Percentiles rank a stretch among this genome's conserved stretches.
Conservation (phyloP, 148 eudicot genomes). For the Nepenthes gracilis region DNA sequence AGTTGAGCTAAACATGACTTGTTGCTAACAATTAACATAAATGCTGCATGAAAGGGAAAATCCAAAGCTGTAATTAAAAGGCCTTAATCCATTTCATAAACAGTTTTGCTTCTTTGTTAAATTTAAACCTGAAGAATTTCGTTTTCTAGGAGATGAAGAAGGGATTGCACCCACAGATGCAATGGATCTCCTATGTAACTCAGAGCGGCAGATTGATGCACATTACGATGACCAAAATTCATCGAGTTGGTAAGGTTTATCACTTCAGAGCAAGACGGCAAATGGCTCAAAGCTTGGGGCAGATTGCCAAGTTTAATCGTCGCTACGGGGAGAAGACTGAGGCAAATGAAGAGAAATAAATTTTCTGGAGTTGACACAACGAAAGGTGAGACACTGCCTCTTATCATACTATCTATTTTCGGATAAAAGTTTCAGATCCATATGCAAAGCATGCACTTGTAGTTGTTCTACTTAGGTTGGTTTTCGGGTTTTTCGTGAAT, state of each 20-base stretch:
- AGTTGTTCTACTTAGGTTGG: too few species aligned
- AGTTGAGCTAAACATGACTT: too few species aligned
- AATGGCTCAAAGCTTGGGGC: conserved; percentile 71
- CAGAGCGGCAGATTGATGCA: conserved; percentile 56
- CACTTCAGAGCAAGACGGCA: conserved; percentile 71
- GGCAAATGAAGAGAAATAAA: conserved; percentile 28
- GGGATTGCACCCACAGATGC: conserved; percentile 71
- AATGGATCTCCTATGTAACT: conserved; percentile 63
- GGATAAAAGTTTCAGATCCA: too few species aligned
- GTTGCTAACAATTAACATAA: too few species aligned
- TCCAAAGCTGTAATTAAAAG: too few species aligned
- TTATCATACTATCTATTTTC: neutral
- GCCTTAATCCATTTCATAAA: neutral
- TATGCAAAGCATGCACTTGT: too few species aligned
- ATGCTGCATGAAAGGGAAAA: too few species aligned
- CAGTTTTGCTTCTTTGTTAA: neutral
- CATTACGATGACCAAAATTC: conserved; percentile 81
- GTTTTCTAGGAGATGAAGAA: conserved; percentile 37
- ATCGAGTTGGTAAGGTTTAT: conserved; percentile 69
- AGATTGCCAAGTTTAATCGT: conserved; percentile 72
- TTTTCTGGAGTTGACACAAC: neutral
- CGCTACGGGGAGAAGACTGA: conserved; percentile 49
- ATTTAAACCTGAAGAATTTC: neutral
- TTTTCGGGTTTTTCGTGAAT: too few species aligned
- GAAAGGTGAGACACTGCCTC: neutral